Evolutionary conservation across 345 rosid genomes (phyloP), one percentile per base, ranked within the genome.

Genomic region (Eucalyptus sp.): DNA sequence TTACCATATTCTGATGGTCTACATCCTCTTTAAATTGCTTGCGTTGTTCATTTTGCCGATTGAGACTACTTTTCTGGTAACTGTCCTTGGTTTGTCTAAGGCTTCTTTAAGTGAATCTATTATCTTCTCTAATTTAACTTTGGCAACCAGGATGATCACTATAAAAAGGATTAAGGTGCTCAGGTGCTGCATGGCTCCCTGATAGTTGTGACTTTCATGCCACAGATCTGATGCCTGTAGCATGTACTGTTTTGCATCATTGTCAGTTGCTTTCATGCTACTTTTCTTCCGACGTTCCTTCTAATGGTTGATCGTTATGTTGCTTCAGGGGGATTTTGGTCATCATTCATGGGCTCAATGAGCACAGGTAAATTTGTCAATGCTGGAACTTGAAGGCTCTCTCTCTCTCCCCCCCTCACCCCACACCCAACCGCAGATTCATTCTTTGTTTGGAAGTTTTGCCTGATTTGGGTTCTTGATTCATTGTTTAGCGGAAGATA

Each of bases 341-440:
- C 87, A 95, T 98, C 37, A 94, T 98, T 44, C 99, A 98, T 41
- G 99, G 99, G 88, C 92, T 98, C 64, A 98, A 98, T 87, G 99
- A 98, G 92, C 99, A 98, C 92, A 93, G 99, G 99, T 98, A 95
- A 92, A 20, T 86, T 79, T 86, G 13, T 25, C 37, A 7, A 15
- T 81, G 54, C 88, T 15, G 17, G 1, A 66, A 37, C 10, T 66
- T 0, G 29, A 51, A 50, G 29, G n/a, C 68, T 46, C 9, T 29
- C 86, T 64, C 79, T 54, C 52, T 10, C 17, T 14, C 68, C 8
- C 25, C 10, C 24, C 1, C 44, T 5, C 25, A 2, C 7, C 13
- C 44, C 25, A 13, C 22, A 8, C 80, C 80, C 44, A 33, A 68
- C 0, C 0, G 2, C 29, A 41, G 29, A 76, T 76, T 76, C 84